Evolutionary conservation across 2,329 filamentous ascomycete species (phyloP).

Genomic region (Pseudocercospora vitis): DNA sequence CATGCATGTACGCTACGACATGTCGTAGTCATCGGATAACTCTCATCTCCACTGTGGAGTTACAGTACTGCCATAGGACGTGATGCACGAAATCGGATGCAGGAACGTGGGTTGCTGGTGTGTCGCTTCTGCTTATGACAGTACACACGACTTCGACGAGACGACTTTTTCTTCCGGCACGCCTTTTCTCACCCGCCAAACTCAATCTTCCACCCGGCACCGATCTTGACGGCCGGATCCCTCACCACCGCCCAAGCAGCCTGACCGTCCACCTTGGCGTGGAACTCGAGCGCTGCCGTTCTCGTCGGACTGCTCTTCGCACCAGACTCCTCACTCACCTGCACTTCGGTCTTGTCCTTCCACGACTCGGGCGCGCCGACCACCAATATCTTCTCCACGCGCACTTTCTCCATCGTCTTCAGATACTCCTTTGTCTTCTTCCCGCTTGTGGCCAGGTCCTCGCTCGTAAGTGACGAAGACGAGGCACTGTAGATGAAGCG

Average conservation of each 20-base stretch:
- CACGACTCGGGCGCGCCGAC: slow-evolving; percentile 75
- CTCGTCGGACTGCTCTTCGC: slow-evolving; percentile 40
- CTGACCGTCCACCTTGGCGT: slow-evolving; percentile 53
- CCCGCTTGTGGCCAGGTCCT: slow-evolving; percentile 62
- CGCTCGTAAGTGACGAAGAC: slow-evolving; percentile 63
- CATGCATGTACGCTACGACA: no score
- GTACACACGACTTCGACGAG: background rate
- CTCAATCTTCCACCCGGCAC: slow-evolving; percentile 63
- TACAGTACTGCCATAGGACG: no score
- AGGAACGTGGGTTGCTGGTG: no score
- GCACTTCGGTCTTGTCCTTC: slow-evolving; percentile 63
- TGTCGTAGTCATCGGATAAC: no score
- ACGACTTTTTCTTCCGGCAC: background rate
- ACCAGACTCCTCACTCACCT: slow-evolving; percentile 62
- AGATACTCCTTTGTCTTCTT: slow-evolving; percentile 71
- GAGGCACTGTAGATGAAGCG: slow-evolving; percentile 65
- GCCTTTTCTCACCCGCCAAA: slow-evolving; percentile 36
- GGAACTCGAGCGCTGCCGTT: slow-evolving; percentile 61
- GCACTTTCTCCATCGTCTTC: slow-evolving; percentile 74
- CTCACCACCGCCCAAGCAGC: slow-evolving; percentile 65
- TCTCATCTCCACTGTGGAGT: no score
- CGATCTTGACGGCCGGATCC: slow-evolving; percentile 62
- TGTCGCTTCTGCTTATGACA: background rate
- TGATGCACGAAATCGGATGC: no score
- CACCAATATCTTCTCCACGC: slow-evolving; percentile 79